Evolutionary conservation across 208 protist genomes (phyloP).

Genomic region (Leptomonas seymouri): DNA sequence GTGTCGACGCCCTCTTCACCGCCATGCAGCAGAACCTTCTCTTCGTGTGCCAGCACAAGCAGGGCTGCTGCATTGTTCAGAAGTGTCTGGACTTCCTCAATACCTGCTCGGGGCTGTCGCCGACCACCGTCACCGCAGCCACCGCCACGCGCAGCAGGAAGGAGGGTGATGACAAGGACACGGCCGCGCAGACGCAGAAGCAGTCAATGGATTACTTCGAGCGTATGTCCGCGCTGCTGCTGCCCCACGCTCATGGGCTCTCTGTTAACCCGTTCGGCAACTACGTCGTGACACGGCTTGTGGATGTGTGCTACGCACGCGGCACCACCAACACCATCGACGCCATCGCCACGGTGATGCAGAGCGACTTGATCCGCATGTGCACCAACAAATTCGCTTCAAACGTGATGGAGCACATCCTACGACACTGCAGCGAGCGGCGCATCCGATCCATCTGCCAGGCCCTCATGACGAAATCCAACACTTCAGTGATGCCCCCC

Average conservation of each 20-base stretch:
- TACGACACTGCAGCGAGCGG: conserved; percentile 64
- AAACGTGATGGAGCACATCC: conserved; percentile 97
- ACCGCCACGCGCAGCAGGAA: neutral
- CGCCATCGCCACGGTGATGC: conserved; percentile 40
- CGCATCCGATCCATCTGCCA: conserved; percentile 51
- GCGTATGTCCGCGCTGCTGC: conserved; percentile 47
- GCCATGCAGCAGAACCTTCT: conserved; percentile 58
- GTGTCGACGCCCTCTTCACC: conserved; percentile 42
- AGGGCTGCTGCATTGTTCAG: conserved; percentile 95
- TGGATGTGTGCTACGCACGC: conserved; percentile 65
- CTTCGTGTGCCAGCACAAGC: conserved; percentile 44
- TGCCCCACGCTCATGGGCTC: conserved; percentile 77
- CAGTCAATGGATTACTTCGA: conserved; percentile 34
- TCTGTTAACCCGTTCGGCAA: conserved; percentile 95
- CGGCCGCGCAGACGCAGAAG: conserved; percentile 5
- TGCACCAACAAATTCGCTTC: conserved; percentile 97
- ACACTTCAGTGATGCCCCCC: neutral
- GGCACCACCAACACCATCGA: conserved; percentile 49
- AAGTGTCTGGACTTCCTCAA: conserved; percentile 92
- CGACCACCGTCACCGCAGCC: neutral
- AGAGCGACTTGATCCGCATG: conserved; percentile 46
- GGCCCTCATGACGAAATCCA: conserved; percentile 31
- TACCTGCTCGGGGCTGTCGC: conserved; percentile 18
- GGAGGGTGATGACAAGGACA: neutral
- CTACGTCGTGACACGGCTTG: conserved; percentile 97